A percentile compares a stretch with the other conserved stretches of the same genome.
Conservation (phyloP, 768 basidiomycete genomes). For the Agrocybe chaxingu region DNA sequence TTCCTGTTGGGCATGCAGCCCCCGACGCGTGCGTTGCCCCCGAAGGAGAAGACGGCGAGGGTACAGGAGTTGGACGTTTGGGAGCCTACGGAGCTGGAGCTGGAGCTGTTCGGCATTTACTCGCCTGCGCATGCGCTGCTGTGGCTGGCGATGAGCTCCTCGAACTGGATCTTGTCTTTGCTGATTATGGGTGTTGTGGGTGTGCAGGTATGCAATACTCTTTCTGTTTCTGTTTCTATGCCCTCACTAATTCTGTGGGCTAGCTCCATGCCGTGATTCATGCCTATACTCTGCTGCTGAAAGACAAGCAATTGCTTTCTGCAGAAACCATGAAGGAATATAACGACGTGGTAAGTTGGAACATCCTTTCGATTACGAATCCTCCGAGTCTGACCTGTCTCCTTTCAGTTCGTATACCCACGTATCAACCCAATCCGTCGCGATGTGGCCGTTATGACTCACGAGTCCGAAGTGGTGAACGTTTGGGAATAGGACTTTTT, state of each 20-base stretch:
- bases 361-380: not conserved
- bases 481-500: constrained; percentile 41
- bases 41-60: constrained; percentile 39
- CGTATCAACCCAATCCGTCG: constrained; percentile 70
- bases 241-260: not conserved
- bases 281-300: constrained; percentile 63
- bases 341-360: constrained; percentile 61
- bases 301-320: constrained; percentile 72
- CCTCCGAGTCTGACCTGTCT: not conserved
- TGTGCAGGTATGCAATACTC: constrained; percentile 45
- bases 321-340: constrained; percentile 85
- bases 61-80: constrained; percentile 82
- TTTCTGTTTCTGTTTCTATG: not conserved
- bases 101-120: constrained; percentile 68
- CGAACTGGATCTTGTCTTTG: constrained; percentile 75
- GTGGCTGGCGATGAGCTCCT: constrained; percentile 67
- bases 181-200: constrained; percentile 67
- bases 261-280: constrained; percentile 50
- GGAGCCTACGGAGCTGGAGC: constrained; percentile 71
- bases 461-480: constrained; percentile 74
- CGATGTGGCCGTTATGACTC: constrained; percentile 84
- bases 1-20: constrained; percentile 65
- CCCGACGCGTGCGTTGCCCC: constrained; percentile 31
- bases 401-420: constrained; percentile 75
- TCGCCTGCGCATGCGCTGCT: constrained; percentile 73